phyloP scores from a whole-genome alignment of 2,329 filamentous ascomycete species.

The Blastomyces gilchristii region DNA sequence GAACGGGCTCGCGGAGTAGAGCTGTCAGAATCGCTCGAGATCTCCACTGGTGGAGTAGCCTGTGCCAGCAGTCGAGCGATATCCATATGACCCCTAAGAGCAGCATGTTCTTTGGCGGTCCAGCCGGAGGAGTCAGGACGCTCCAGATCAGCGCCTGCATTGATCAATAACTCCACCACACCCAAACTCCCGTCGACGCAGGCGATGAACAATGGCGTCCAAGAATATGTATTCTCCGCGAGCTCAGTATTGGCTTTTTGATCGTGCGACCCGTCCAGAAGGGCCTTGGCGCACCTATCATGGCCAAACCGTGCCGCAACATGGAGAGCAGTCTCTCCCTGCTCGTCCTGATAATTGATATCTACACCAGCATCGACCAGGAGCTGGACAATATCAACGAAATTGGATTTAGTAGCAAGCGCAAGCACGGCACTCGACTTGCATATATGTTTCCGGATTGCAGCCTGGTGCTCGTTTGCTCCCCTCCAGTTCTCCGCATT shows the following conservation, averaged over 20 bases:
- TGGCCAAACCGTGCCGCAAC: slow-evolving; percentile 84
- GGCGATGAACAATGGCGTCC: slow-evolving; percentile 91
- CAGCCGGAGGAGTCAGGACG: slow-evolving; percentile 78
- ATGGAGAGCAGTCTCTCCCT: slow-evolving; percentile 84
- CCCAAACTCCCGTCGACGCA: slow-evolving; percentile 75
- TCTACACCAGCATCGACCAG: slow-evolving; percentile 84
- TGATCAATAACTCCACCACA: slow-evolving; percentile 66
- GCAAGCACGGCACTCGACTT: slow-evolving; percentile 82
- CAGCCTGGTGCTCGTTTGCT: slow-evolving; percentile 46
- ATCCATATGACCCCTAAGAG: slow-evolving; percentile 73
- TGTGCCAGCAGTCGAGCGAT: slow-evolving; percentile 62
- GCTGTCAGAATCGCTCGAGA: slow-evolving; percentile 19
- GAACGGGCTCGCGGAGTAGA: slow-evolving; percentile 26
- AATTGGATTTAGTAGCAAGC: slow-evolving; percentile 80
- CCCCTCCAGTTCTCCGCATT: slow-evolving; percentile 70
- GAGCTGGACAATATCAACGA: slow-evolving; percentile 70
- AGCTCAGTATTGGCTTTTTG: slow-evolving; percentile 70
- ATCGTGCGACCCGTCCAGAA: slow-evolving; percentile 58
- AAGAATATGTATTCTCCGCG: slow-evolving; percentile 72
- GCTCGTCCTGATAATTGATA: slow-evolving; percentile 84
- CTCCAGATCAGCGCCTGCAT: slow-evolving; percentile 65
- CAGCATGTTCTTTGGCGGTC: slow-evolving; percentile 88
- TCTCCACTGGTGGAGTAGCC: slow-evolving; percentile 34
- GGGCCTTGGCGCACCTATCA: slow-evolving; percentile 63
- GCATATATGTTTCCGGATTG: slow-evolving; percentile 58